A percentile compares a stretch with the other conserved stretches of the same genome.
Conservation (phyloP, 768 basidiomycete genomes). For the Russula abietina region DNA sequence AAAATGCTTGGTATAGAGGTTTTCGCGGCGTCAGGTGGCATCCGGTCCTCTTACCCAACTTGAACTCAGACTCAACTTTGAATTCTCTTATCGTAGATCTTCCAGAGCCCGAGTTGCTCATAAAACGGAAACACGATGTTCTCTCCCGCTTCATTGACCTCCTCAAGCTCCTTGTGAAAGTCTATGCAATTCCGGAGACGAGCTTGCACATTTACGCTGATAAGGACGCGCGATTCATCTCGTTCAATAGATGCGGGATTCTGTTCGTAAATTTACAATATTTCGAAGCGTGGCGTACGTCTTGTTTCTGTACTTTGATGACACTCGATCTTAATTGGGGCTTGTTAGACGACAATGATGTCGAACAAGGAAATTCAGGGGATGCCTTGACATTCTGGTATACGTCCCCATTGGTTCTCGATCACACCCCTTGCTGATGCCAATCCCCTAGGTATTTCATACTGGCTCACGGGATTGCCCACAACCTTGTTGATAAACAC, state of each 20-base stretch:
- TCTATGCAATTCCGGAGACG: constrained; percentile 68
- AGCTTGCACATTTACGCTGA: constrained; percentile 89
- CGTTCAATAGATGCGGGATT: constrained; percentile 86
- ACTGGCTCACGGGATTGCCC: constrained; percentile 88
- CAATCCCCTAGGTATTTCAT: constrained; percentile 69
- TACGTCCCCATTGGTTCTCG: constrained; percentile 18
- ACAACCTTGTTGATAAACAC: constrained; percentile 81
- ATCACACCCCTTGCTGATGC: constrained; percentile 1
- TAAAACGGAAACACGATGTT: constrained; percentile 47
- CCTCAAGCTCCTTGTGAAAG: constrained; percentile 54
- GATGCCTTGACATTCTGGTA: constrained; percentile 81
- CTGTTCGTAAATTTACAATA: constrained; percentile 86
- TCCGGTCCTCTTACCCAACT: not conserved
- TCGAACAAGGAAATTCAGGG: constrained; percentile 44
- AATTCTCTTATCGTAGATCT: constrained; percentile 43
- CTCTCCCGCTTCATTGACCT: constrained; percentile 73
- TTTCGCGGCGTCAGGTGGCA: constrained; percentile 14
- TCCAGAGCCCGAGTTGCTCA: constrained; percentile 42
- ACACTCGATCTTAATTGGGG: not conserved
- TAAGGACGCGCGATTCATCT: constrained; percentile 72
- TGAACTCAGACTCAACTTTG: not conserved
- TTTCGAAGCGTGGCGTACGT: constrained; percentile 82
- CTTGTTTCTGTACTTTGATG: not conserved
- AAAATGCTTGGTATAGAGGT: constrained; percentile 5
- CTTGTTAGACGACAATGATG: constrained; percentile 60